Evolutionary conservation across 2,329 filamentous ascomycete genomes (phyloP).

Genomic region (Incumbomyces lentus): DNA sequence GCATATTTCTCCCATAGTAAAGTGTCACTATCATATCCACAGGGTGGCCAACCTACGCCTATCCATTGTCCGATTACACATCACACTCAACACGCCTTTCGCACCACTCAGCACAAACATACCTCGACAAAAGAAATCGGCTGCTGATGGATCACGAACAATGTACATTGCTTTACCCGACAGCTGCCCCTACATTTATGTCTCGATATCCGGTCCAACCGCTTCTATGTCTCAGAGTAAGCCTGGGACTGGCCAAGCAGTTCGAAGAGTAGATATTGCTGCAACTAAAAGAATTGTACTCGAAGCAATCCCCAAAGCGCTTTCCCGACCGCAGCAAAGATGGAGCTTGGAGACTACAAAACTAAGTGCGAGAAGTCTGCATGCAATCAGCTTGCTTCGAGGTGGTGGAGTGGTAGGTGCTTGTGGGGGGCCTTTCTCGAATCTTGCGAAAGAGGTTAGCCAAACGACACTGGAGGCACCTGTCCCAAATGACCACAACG

Average conservation of each 20-base stretch:
- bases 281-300: conserved; percentile 48
- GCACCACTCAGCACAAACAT: conserved; percentile 32
- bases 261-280: conserved; percentile 16
- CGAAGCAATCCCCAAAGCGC: conserved; percentile 70
- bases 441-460: conserved; percentile 31
- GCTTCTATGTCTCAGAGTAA: conserved; percentile 23
- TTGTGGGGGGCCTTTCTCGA: conserved; percentile 67
- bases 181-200: conserved; percentile 64
- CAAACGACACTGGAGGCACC: conserved; percentile 15
- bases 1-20: conserved; percentile 66
- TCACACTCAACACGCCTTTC: conserved; percentile 66
- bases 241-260: conserved; percentile 1
- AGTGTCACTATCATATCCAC: conserved; percentile 72
- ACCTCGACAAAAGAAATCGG: conserved; percentile 29
- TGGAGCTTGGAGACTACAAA: conserved; percentile 60
- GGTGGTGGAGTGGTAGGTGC: conserved; percentile 61
- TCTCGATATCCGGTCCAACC: conserved; percentile 39
- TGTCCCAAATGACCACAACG: background rate
- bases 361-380: conserved; percentile 60
- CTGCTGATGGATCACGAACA: conserved; percentile 55
- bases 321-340: conserved; percentile 63
- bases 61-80: conserved; percentile 65
- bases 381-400: conserved; percentile 56
- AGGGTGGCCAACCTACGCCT: conserved; percentile 50
- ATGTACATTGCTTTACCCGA: conserved; percentile 77